Evolutionary conservation across 208 protist species (phyloP), one percentile per base, ranked within the genome.

Genomic region (Wallacemonas sp.): DNA sequence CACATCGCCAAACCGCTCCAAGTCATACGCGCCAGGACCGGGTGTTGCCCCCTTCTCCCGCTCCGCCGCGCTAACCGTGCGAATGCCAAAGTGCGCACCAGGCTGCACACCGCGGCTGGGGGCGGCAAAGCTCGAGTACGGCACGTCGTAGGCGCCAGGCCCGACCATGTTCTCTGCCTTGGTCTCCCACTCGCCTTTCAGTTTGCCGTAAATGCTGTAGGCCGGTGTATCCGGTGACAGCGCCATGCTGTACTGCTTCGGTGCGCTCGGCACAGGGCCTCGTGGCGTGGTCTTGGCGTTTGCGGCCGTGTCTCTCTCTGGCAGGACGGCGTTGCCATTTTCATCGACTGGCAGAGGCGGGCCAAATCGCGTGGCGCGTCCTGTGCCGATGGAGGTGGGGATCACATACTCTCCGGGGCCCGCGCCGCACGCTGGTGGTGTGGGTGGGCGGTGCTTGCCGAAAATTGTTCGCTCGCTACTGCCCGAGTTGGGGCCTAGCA

Each of bases 161-260:
- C 82, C 72, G 42, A 80, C 62, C 39, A 58, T n/a, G 63, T 65
- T 22, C 68, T 66, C 33, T 31, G 44, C 17, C n/a, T 39, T 53
- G n/a, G 19, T 24, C 44, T 74, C 80, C 70, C 69, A 76, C 58
- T 78, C 68, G 26, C 70, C 67, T 30, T 75, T 69, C 14, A 84
- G 51, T 28, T 79, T 83, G 36, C 73, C 68, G 56, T 85, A 82
- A 15, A 93, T 72, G 39, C 82, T 87, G 70, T 83, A 93, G 15
- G 78, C 62, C 39, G 87, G 87, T 24, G 81, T 80, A 63, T 86
- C 77, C 21, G 87, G 80, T 36, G 21, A 59, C 30, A 85, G 68
- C 3, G 85, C 82, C 74, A 90, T 81, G 68, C 79, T 90, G 73
- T 90, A 87, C 67, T 89, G 78, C 70, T 90, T 93, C 34, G 82